phyloP scores from a whole-genome alignment of 345 rosid genomes.

The Geranium rotundifolium region DNA sequence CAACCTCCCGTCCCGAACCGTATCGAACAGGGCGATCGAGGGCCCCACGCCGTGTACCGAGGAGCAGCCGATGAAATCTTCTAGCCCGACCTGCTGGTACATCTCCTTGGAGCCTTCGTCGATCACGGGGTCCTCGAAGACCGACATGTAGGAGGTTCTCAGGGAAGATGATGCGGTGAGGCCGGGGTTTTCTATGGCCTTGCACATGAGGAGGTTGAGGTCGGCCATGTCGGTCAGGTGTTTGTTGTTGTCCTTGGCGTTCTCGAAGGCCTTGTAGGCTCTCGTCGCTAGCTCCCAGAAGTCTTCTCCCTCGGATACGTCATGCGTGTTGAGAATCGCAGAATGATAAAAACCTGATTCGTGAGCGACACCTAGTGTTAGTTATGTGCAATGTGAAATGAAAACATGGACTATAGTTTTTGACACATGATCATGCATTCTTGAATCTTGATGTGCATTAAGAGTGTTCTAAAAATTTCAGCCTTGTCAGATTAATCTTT shows the following conservation, averaged over 20 bases:
- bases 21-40: constrained; percentile 34
- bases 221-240: constrained; percentile 48
- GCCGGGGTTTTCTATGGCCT: constrained; percentile 38
- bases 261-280: constrained; percentile 16
- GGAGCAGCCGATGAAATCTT: constrained; percentile 39
- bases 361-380: background rate
- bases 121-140: constrained; percentile 33
- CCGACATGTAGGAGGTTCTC: constrained; percentile 31
- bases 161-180: constrained; percentile 31
- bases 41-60: constrained; percentile 45
- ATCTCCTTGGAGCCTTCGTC: constrained; percentile 19
- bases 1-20: constrained; percentile 27
- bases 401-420: background rate
- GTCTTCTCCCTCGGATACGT: constrained; percentile 19
- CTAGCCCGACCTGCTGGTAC: constrained; percentile 20
- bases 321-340: constrained; percentile 29
- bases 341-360: constrained; percentile 43
- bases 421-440: no score
- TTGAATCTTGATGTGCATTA: no score
- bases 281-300: constrained; percentile 37
- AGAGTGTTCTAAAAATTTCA: no score
- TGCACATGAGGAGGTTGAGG: constrained; percentile 42
- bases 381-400: background rate
- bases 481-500: no score
- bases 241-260: constrained; percentile 21